These are phyloP conservation scores for Neltuma alba DNA, from an alignment of 306 rosid genomes.

Conservation along the genomic window DNA sequence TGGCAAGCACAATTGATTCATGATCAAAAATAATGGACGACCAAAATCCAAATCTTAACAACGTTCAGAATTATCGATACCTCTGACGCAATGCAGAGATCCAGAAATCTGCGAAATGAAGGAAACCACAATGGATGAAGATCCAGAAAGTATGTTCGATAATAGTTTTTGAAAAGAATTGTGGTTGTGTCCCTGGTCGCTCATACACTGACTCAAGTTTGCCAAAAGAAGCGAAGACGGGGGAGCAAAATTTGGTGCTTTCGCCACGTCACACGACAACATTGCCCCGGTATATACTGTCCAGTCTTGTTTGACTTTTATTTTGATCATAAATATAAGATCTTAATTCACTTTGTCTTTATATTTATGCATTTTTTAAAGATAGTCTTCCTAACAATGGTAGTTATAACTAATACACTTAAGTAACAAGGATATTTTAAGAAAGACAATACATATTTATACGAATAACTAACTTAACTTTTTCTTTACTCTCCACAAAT, in stretches of 20 bases:
- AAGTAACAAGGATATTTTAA: too few species aligned
- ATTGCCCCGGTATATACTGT: not conserved
- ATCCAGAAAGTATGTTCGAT: not conserved
- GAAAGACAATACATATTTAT: too few species aligned
- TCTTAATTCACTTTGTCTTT: too few species aligned
- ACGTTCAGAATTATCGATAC: not conserved
- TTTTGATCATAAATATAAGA: too few species aligned
- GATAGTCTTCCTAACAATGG: too few species aligned
- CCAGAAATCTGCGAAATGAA: not conserved
- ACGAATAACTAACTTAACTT: too few species aligned
- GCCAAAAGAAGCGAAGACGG: not conserved
- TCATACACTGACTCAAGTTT: not conserved
- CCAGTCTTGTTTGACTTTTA: too few species aligned
- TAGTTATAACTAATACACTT: too few species aligned
- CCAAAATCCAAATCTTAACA: not conserved
- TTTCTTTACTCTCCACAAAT: too few species aligned
- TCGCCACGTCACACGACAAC: conserved; percentile 16
- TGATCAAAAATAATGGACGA: not conserved
- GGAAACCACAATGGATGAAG: not conserved
- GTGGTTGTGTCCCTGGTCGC: not conserved
- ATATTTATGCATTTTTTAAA: too few species aligned
- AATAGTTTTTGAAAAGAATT: not conserved
- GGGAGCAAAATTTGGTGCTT: not conserved
- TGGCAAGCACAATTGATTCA: not conserved
- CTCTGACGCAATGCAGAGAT: not conserved